These are phyloP conservation scores for Canavalia ensiformis DNA, from an alignment of 306 rosid species.

Conservation along the genomic window DNA sequence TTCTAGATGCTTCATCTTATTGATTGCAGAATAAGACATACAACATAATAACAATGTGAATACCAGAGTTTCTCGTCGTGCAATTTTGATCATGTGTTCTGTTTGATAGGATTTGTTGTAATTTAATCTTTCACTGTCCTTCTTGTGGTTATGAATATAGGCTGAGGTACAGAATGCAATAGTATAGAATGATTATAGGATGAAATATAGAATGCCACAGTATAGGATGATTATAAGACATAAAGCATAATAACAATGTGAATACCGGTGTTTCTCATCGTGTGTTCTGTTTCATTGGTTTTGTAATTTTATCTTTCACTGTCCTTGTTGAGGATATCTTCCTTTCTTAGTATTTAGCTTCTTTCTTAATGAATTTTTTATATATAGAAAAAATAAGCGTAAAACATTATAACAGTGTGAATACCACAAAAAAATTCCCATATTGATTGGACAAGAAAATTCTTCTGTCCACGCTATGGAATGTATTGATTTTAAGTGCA, in stretches of 20 bases:
- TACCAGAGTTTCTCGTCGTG: too few relatives aligned
- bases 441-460: neutral
- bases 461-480: neutral
- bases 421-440: neutral
- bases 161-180: constrained; percentile 18
- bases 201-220: constrained; percentile 8
- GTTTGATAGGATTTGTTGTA: neutral
- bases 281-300: neutral
- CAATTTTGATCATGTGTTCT: too few relatives aligned
- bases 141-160: neutral
- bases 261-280: neutral
- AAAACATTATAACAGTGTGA: neutral
- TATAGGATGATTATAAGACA: too few relatives aligned
- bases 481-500: neutral
- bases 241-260: neutral
- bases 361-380: neutral
- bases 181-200: neutral
- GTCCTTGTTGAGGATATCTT: neutral
- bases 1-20: too few relatives aligned
- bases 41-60: too few relatives aligned
- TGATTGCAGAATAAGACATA: too few relatives aligned
- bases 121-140: neutral
- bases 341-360: neutral
- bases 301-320: neutral
- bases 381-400: neutral